Evolutionary conservation across 2,329 filamentous ascomycete species (phyloP).

Genomic region (Botrytis deweyae): DNA sequence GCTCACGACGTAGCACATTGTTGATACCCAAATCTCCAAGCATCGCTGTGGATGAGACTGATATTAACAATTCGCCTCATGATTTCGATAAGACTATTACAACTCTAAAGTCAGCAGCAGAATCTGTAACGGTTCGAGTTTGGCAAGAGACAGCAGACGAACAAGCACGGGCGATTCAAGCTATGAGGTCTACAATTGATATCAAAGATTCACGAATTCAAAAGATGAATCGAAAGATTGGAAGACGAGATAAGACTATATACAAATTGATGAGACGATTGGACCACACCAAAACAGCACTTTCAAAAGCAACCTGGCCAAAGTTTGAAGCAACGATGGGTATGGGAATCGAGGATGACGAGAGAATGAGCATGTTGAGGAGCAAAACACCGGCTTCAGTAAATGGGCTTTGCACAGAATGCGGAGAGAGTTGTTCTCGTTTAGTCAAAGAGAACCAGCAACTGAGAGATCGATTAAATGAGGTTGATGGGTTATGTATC

Average conservation of each 20-base stretch:
- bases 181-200: neutral
- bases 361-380: neutral
- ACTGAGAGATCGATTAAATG: neutral
- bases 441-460: neutral
- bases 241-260: neutral
- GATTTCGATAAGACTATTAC: neutral
- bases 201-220: neutral
- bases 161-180: neutral
- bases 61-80: neutral
- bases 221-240: constrained; percentile 1
- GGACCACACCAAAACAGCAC: neutral
- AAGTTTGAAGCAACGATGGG: neutral
- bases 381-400: neutral
- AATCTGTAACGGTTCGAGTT: neutral
- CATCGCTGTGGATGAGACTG: neutral
- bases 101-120: neutral
- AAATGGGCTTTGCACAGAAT: neutral
- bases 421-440: neutral
- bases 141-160: neutral
- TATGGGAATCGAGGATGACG: neutral
- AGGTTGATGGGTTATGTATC: constrained; percentile 3
- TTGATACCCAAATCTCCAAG: neutral
- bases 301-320: neutral
- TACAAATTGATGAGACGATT: neutral
- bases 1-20: neutral